Evolutionary conservation across 73 alveolate genomes (phyloP).

Genomic region (Blepharisma stoltei): DNA sequence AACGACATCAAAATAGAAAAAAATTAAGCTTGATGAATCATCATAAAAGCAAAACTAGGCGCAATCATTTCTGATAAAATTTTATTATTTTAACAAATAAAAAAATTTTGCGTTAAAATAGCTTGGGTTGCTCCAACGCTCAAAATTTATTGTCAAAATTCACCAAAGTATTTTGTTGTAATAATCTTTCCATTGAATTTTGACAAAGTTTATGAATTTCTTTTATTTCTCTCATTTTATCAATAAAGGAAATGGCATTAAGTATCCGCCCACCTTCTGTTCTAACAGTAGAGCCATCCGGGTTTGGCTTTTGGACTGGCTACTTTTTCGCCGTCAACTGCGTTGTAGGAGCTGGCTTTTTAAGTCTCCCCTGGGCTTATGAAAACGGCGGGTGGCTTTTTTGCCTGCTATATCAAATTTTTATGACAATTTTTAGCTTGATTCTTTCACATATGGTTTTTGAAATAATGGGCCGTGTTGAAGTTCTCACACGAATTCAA

Average conservation of each 20-base stretch:
- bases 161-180: too few relatives aligned
- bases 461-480: slow-evolving; percentile 13
- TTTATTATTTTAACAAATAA: too few relatives aligned
- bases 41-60: too few relatives aligned
- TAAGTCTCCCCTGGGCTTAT: slow-evolving; percentile 26
- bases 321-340: slow-evolving; percentile 21
- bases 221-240: too few relatives aligned
- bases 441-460: not conserved
- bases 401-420: not conserved
- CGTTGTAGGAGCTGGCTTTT: slow-evolving; percentile 16
- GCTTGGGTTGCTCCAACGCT: too few relatives aligned
- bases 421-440: not conserved
- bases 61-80: too few relatives aligned
- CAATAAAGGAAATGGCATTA: not conserved
- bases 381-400: slow-evolving; percentile 22
- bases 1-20: too few relatives aligned
- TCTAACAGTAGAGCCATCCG: not conserved
- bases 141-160: too few relatives aligned
- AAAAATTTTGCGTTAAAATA: too few relatives aligned
- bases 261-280: slow-evolving; percentile 12
- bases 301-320: slow-evolving; percentile 15
- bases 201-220: too few relatives aligned
- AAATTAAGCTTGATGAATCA: too few relatives aligned
- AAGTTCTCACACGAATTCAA: not conserved
- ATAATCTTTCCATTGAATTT: too few relatives aligned